Evolutionary conservation across 2,329 filamentous ascomycete genomes (phyloP), one percentile per base, ranked within the genome.

Genomic region (Botryosphaeria agaves): DNA sequence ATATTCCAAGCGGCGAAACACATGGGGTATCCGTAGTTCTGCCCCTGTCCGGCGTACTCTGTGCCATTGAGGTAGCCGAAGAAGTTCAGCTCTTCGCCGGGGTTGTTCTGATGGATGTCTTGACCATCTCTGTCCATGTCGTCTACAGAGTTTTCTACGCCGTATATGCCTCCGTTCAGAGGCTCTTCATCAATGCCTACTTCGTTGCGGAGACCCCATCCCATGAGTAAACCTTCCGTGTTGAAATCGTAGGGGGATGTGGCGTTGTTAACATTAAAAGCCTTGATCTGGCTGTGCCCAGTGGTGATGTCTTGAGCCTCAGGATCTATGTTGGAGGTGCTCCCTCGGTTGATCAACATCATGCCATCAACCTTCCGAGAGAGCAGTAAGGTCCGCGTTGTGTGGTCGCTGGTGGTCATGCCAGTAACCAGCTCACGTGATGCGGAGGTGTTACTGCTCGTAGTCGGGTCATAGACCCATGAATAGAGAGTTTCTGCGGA

Each of bases 11-110:
- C 58, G 1, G 76, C 59, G 41, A 72, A 77, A 54, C 78, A 83
- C 27, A 60, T 52, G 2, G 78, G 78, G 44, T 82, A 84, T 14
- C 77, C 78, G 43, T 75, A 76, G 48, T 81, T 80, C 3, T 44
- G 42, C 12, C 59, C 62, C 42, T 64, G 53, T 18, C 52, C 41
- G 3, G 41, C 34, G 14, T 48, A 52, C 5, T 39, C 7, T 0
- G 62, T 63, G n/a, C 60, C 59, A 26, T 66, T 64, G 3, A 79
- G 55, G 34, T 62, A 65, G 3, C 77, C 76, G 35, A 77, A 69
- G 47, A 69, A 80, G 49, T 83, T 82, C 47, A 84, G 52, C 50
- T 83, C 74, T 45, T 83, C 78, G 11, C 64, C 77, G 0, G 77
- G 77, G 42, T 83, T 83, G 41, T 78, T 61, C 35, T 68, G 49